Percentiles rank a stretch among this genome's conserved stretches.
phyloP scores from a whole-genome alignment of 768 basidiomycete species.

The Clitopilus passeckerianus region DNA sequence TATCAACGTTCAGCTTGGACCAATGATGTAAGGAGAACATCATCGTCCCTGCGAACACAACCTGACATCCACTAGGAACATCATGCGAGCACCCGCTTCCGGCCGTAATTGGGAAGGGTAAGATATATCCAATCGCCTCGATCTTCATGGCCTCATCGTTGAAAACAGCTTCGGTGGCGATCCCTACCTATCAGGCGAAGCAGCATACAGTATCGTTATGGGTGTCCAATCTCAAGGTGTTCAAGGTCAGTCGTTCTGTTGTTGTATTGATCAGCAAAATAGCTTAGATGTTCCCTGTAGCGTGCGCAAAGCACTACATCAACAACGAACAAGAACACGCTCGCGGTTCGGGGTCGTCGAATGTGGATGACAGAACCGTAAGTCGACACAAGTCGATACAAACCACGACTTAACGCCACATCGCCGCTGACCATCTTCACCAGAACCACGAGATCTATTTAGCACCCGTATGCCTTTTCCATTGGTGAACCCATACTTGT shows the following conservation, averaged over 20 bases:
- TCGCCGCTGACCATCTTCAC: not conserved
- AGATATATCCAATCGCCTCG: slow-evolving; percentile 3
- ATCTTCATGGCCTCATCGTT: not conserved
- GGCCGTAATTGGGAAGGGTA: slow-evolving; percentile 53
- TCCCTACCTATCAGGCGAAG: slow-evolving; percentile 49
- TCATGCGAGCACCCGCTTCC: slow-evolving; percentile 38
- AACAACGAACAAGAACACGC: slow-evolving; percentile 49
- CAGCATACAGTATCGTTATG: slow-evolving; percentile 46
- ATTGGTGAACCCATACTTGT: not conserved
- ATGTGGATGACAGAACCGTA: slow-evolving; percentile 39
- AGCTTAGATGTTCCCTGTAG: slow-evolving; percentile 2
- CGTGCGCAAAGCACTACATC: slow-evolving; percentile 33
- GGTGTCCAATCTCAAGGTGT: slow-evolving; percentile 49
- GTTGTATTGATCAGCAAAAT: slow-evolving; percentile 15
- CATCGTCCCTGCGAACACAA: not conserved
- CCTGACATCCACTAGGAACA: slow-evolving; percentile 26
- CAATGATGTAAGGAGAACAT: slow-evolving; percentile 34
- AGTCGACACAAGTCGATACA: slow-evolving; percentile 8
- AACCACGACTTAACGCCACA: not conserved
- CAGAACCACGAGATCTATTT: slow-evolving; percentile 55
- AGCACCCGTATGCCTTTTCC: slow-evolving; percentile 32
- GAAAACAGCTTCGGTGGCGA: slow-evolving; percentile 40
- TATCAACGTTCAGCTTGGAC: slow-evolving; percentile 47
- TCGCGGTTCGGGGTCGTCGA: slow-evolving; percentile 33
- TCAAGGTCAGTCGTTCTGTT: slow-evolving; percentile 22